Evolutionary conservation across 129 eudicot species (phyloP).

Genomic region (Glebionis coronaria): DNA sequence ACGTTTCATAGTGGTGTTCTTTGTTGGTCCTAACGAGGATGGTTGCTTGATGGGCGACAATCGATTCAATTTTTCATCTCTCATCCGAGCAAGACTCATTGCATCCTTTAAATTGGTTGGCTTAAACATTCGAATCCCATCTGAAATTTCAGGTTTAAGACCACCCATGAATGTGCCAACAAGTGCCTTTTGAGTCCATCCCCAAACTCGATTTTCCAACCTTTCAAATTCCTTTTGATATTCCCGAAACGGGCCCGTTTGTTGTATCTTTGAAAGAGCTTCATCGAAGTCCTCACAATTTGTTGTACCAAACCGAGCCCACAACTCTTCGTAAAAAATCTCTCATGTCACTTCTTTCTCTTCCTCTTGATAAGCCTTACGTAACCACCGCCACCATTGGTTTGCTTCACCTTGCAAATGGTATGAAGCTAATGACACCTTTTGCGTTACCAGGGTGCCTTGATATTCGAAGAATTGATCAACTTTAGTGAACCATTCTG

Average conservation of each 20-base stretch:
- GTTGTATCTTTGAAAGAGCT: neutral
- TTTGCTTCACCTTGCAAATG: neutral
- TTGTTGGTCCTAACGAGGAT: too few species aligned
- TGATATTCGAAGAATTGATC: too few species aligned
- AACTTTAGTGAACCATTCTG: neutral
- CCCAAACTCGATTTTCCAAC: neutral
- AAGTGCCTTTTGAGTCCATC: neutral
- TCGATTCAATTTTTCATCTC: too few species aligned
- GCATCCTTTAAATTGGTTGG: neutral
- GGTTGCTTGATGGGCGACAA: too few species aligned
- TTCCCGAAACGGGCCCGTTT: neutral
- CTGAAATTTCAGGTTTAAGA: neutral
- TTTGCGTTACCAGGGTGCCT: neutral
- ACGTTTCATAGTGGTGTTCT: neutral
- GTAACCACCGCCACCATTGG: neutral
- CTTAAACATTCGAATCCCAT: neutral
- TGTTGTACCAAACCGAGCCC: neutral
- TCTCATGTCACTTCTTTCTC: neutral
- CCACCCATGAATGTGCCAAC: neutral
- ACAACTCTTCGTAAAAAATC: neutral
- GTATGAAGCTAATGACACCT: neutral
- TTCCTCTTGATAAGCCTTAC: neutral
- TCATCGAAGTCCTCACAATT: neutral
- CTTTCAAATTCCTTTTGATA: neutral
- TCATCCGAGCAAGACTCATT: neutral